Evolutionary conservation across 2,329 filamentous ascomycete species (phyloP).

Genomic region (Fonsecaea erecta): DNA sequence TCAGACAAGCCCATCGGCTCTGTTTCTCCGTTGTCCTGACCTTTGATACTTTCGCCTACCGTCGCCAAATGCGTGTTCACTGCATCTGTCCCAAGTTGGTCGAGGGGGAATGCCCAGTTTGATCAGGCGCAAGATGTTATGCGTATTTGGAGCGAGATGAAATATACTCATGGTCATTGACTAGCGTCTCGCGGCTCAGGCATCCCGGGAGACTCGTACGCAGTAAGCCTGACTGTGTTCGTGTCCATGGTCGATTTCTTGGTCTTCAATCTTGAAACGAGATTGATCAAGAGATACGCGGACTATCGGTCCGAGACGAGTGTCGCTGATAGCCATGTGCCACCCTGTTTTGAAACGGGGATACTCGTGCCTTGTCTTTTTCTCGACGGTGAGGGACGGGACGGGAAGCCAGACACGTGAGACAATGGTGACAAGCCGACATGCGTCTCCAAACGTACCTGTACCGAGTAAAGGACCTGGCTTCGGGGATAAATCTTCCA

Average conservation of each 20-base stretch:
- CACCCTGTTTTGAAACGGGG: background rate
- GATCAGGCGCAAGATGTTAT: background rate
- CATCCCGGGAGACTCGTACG: too few species aligned
- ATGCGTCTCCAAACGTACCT: background rate
- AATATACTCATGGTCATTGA: background rate
- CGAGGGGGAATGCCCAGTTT: background rate
- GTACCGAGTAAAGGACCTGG: too few species aligned
- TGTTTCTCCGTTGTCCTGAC: background rate
- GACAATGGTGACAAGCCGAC: background rate
- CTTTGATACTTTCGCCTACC: background rate
- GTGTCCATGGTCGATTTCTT: background rate
- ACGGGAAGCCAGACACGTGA: background rate
- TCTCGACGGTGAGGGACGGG: background rate
- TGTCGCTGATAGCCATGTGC: background rate
- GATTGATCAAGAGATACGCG: slow-evolving; percentile 5
- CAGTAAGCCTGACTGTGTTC: slow-evolving; percentile 3
- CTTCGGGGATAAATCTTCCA: too few species aligned
- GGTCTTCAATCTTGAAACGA: slow-evolving; percentile 15
- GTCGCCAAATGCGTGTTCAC: background rate
- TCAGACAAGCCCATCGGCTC: background rate
- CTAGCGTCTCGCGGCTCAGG: background rate
- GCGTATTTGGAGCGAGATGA: slow-evolving; percentile 1
- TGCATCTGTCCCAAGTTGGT: background rate
- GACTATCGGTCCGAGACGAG: background rate
- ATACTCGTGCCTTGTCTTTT: background rate